A percentile compares a stretch with the other conserved stretches of the same genome.
phyloP scores from a whole-genome alignment of 768 basidiomycete genomes.

The Pulveroboletus frians region DNA sequence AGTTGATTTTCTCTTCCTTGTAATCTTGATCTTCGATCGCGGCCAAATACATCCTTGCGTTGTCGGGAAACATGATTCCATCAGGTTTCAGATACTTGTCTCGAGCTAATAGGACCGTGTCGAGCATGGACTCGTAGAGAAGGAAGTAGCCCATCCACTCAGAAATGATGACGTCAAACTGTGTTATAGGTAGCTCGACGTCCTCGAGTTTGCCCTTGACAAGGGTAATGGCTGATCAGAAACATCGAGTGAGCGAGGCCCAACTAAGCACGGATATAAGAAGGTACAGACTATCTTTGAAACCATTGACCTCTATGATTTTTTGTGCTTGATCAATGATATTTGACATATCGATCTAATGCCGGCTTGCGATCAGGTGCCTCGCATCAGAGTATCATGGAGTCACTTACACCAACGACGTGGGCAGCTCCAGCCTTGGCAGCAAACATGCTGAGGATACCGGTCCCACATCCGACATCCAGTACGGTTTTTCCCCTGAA shows the following conservation, averaged over 20 bases:
- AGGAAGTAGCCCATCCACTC: slow-evolving; percentile 99
- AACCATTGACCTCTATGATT: slow-evolving; percentile 94
- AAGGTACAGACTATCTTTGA: slow-evolving; percentile 78
- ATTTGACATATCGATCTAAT: slow-evolving; percentile 98
- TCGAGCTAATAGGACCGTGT: slow-evolving; percentile 93
- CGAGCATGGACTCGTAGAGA: slow-evolving; percentile 98
- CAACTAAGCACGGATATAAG: not conserved
- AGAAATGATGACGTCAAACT: slow-evolving; percentile 98
- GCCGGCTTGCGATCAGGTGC: slow-evolving; percentile 11
- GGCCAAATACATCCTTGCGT: slow-evolving; percentile 85
- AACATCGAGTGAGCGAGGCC: slow-evolving; percentile 1
- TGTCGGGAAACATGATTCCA: slow-evolving; percentile 95
- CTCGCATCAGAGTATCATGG: slow-evolving; percentile 1
- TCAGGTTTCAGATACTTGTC: slow-evolving; percentile 93
- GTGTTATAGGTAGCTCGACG: slow-evolving; percentile 74
- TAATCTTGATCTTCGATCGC: slow-evolving; percentile 99
- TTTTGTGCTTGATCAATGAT: slow-evolving; percentile 99
- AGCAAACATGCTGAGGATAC: slow-evolving; percentile 97
- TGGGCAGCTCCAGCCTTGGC: slow-evolving; percentile 92
- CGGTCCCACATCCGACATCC: slow-evolving; percentile 98
- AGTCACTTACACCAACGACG: slow-evolving; percentile 76
- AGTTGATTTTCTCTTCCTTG: slow-evolving; percentile 99
- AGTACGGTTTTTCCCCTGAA: slow-evolving; percentile 97
- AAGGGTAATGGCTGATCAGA: slow-evolving; percentile 73
- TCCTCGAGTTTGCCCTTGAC: slow-evolving; percentile 99